Base-by-base conservation (phyloP, 768 basidiomycete species). In the Leccinellum rugosiceps region DNA sequence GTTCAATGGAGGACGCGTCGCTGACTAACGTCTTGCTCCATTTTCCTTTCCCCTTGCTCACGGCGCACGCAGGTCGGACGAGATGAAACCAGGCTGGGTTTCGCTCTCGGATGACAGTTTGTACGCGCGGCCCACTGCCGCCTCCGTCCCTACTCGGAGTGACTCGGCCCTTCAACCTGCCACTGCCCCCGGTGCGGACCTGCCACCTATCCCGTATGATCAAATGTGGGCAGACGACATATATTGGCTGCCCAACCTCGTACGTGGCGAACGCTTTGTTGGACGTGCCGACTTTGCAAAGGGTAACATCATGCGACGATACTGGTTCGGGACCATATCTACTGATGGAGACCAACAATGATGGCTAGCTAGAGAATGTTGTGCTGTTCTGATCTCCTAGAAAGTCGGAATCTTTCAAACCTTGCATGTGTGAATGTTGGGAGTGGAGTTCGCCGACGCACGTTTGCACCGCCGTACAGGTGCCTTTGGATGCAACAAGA, bases 11-110 rank as follows among this genome's bases (percentile, higher is more conserved):
- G 19, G 47, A 19, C 4, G 15, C 26, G 38, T 31, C 13, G 34
- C 45, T 57, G 44, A 57, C 7, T 34, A 19, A 2, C 11, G 4
- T 30, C n/a, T n/a, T n/a, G n/a, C n/a, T n/a, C n/a, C n/a, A n/a
- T n/a, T 26, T 26, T 48, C 21, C 9, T n/a, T 48, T 48, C 17
- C 17, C 25, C 35, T 38, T 38, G 35, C 8, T 35, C 17, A 17
- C 6, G 26, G 17, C n/a, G 10, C 15, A 9, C 9, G 3, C 19
- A 94, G 92, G 64, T 84, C 88, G 0, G 92, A 94, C 31, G 93
- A 95, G 68, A 95, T 95, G 92, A 78, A 78, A 19, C 93, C 93
- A 0, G 68, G 84, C 64, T 95, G 92, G 92, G 93, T 91, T 67
- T 72, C 78, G 56, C 64, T 60, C 59, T 60, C 68, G 9, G 55